Evolutionary conservation across 1,284 basidiomycete genomes (phyloP), one percentile per base, ranked within the genome.

Genomic region (Takashimella tepidaria): DNA sequence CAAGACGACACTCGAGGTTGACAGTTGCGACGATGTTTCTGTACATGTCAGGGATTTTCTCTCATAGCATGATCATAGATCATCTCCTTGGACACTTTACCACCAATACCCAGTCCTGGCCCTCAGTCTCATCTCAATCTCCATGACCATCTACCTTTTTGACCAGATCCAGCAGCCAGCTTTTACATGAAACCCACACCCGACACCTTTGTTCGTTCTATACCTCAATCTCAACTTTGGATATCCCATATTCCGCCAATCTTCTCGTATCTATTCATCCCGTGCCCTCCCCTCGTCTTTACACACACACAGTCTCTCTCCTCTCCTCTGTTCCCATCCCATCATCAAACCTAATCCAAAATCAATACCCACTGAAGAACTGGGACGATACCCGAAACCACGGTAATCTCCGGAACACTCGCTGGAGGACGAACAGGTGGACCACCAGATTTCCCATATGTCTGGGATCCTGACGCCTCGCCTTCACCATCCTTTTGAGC

Each of bases 21-120:
- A 98, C 96, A 13, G 96, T 99, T 10, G 96, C 95, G 64, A 99
- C 95, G 62, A 98, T 98, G 78, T 98, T 98, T 81, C 82, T 83
- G 58, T 45, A 51, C 21, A 53, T 31, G 31, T 37, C 31, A 37
- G 31, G n/a, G n/a, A n/a, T n/a, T n/a, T n/a, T n/a, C n/a, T n/a
- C 10, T 25, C n/a, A 21, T 21, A 11, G 27, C n/a, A 47, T 16
- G 11, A 16, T 5, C 37, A 12, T 13, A 24, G 31, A 49, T 16
- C 21, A 10, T 49, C 20, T 23, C 16, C 22, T n/a, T 10, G 11
- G 19, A 21, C 11, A 42, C 12, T 22, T 19, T 8, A 21, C 22
- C 10, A 6, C 26, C 20, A 25, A 37, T 43, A 24, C n/a, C n/a
- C 6, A 4, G 13, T 26, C 11, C 16, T 22, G 8, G 23, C 25